phyloP scores from a whole-genome alignment of 2,329 filamentous ascomycete species.

The Colletotrichum sp. region DNA sequence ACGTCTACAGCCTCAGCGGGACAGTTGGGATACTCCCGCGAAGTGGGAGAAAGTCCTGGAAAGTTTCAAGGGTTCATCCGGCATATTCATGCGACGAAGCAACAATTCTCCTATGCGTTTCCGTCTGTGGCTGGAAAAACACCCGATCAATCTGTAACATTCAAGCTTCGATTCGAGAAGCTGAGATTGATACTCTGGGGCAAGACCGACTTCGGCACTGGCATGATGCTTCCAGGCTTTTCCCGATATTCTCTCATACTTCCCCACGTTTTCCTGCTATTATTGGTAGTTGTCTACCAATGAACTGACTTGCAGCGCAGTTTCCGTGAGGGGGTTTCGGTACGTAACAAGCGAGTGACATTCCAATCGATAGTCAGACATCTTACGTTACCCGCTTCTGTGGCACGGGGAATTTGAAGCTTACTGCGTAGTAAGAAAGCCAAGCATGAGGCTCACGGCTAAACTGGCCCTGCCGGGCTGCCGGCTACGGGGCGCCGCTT shows the following conservation, averaged over 20 bases:
- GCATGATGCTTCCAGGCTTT: background rate
- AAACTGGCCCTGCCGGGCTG: slow-evolving; percentile 3
- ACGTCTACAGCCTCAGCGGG: background rate
- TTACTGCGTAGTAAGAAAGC: background rate
- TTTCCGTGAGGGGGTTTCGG: background rate
- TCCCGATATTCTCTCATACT: background rate
- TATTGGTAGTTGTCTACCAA: background rate
- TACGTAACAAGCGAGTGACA: background rate
- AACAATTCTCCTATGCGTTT: background rate
- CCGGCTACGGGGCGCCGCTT: background rate
- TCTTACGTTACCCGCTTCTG: background rate
- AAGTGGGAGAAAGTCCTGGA: background rate
- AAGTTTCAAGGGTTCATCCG: background rate
- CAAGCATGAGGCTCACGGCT: background rate
- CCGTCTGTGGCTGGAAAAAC: background rate
- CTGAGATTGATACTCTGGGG: background rate
- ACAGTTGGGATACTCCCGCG: background rate
- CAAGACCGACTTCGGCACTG: background rate
- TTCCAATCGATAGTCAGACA: background rate
- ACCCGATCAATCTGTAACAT: background rate
- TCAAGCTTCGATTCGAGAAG: background rate
- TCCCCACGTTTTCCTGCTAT: background rate
- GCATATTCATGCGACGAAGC: background rate
- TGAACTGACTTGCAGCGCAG: background rate
- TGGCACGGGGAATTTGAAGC: background rate